Evolutionary conservation across 2,329 filamentous ascomycete genomes (phyloP).

Genomic region (Ophioceras dolichostomum): DNA sequence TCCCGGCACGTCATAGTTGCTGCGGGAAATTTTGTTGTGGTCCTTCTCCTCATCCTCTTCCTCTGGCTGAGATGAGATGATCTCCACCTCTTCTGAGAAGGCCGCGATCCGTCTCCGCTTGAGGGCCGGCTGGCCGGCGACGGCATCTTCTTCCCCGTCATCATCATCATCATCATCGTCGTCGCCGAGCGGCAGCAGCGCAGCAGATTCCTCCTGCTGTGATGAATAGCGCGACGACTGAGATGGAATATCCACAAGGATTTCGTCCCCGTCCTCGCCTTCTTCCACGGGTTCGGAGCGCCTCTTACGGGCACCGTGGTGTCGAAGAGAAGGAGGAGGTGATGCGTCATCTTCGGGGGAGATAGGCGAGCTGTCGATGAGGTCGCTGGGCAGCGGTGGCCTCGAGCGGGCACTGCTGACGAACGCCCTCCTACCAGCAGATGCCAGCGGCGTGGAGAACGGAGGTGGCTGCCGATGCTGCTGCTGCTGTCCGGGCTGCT

Average conservation of each 20-base stretch:
- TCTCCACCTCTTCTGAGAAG: too few species aligned
- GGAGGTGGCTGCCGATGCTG: background rate
- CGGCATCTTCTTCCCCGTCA: constrained; percentile 10
- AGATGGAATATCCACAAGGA: too few species aligned
- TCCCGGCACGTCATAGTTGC: too few species aligned
- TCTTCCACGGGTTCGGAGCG: too few species aligned
- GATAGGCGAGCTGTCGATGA: constrained; percentile 4
- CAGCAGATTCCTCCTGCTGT: too few species aligned
- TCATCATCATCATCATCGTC: background rate
- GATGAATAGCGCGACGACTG: background rate
- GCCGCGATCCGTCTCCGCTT: constrained; percentile 9
- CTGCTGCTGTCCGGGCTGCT: background rate
- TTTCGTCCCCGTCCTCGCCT: background rate
- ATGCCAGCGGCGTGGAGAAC: background rate
- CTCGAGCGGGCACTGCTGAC: background rate
- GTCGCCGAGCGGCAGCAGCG: too few species aligned
- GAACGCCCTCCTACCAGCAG: background rate
- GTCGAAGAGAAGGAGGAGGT: too few species aligned
- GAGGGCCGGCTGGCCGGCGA: constrained; percentile 18
- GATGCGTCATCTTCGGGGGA: background rate
- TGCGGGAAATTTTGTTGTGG: too few species aligned
- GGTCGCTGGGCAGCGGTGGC: background rate
- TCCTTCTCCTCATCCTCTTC: too few species aligned
- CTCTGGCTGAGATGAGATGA: too few species aligned
- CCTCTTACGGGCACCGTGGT: too few species aligned